phyloP scores from a whole-genome alignment of 345 rosid genomes.

The Punica granatum region DNA sequence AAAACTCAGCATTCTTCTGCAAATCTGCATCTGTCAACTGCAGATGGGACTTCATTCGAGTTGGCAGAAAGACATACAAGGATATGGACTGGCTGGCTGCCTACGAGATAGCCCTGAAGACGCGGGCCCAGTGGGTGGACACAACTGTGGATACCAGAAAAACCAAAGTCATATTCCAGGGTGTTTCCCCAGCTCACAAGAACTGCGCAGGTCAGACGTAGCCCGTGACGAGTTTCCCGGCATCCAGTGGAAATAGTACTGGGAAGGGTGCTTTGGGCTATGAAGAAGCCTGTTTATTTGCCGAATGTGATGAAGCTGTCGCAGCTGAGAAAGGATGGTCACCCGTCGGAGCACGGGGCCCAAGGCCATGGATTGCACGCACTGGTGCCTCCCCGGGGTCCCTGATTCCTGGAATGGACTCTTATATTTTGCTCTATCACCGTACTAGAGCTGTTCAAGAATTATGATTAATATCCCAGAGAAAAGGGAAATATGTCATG shows the following conservation, averaged over 20 bases:
- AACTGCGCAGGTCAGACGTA: no score
- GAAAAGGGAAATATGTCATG: no score
- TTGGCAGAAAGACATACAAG: slow-evolving; percentile 16
- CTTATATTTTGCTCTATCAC: slow-evolving; percentile 20
- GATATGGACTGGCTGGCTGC: slow-evolving; percentile 62
- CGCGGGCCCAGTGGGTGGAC: slow-evolving; percentile 71
- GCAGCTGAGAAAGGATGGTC: slow-evolving; percentile 40
- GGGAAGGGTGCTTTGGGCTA: slow-evolving; percentile 16
- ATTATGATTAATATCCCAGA: no score
- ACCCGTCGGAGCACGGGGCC: slow-evolving; percentile 31
- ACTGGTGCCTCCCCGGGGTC: slow-evolving; percentile 58
- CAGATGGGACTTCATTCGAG: slow-evolving; percentile 57
- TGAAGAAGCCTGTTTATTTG: slow-evolving; percentile 30
- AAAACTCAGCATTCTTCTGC: no score
- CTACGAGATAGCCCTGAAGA: slow-evolving; percentile 48
- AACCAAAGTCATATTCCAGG: slow-evolving; percentile 61
- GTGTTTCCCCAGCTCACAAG: slow-evolving; percentile 53
- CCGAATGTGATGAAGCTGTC: slow-evolving; percentile 33
- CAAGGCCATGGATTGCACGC: slow-evolving; percentile 36
- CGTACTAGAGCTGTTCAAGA: no score
- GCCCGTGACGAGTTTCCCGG: slow-evolving; percentile 22
- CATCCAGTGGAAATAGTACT: slow-evolving; percentile 22
- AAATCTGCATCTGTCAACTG: not conserved
- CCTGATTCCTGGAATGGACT: slow-evolving; percentile 52
- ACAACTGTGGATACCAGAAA: slow-evolving; percentile 29